Conservation (phyloP, 352 stramenopile species). For the Globisporangium splendens region DNA sequence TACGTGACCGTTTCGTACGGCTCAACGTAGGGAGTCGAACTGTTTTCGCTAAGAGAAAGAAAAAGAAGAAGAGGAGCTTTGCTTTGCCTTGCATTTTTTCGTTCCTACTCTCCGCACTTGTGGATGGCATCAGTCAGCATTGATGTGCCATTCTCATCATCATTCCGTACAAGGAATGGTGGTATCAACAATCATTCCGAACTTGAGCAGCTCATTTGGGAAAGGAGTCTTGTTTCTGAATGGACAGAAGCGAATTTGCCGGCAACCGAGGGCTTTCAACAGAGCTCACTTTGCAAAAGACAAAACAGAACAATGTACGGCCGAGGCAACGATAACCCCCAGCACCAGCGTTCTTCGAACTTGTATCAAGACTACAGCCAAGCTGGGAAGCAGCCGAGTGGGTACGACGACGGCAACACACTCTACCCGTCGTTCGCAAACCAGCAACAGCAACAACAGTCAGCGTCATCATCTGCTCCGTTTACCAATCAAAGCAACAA, state of each 20-base stretch:
- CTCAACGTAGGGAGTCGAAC: neutral
- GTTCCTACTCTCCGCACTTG: neutral
- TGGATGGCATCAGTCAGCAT: neutral
- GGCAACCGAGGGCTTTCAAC: too few species aligned
- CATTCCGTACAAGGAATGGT: neutral
- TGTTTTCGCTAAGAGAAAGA: too few species aligned
- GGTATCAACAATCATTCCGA: too few species aligned
- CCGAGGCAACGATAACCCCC: neutral
- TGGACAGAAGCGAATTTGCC: too few species aligned
- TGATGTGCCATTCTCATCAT: neutral
- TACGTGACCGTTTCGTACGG: neutral
- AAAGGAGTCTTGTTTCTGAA: too few species aligned
- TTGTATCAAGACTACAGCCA: neutral
- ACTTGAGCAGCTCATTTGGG: too few species aligned
- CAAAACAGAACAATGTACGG: neutral
- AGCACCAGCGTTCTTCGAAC: neutral
- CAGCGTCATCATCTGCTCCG: neutral
- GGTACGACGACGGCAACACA: slow-evolving; percentile 4
- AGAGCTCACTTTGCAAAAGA: too few species aligned
- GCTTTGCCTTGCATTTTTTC: too few species aligned
- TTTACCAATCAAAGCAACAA: neutral
- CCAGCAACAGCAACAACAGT: slow-evolving; percentile 6
- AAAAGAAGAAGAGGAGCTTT: neutral
- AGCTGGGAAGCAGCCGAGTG: slow-evolving; percentile 7
- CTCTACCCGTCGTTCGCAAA: slow-evolving; percentile 7